These are phyloP conservation scores for Alternaria consortialis DNA, from an alignment of 2,329 filamentous ascomycete genomes.

Conservation along the genomic window DNA sequence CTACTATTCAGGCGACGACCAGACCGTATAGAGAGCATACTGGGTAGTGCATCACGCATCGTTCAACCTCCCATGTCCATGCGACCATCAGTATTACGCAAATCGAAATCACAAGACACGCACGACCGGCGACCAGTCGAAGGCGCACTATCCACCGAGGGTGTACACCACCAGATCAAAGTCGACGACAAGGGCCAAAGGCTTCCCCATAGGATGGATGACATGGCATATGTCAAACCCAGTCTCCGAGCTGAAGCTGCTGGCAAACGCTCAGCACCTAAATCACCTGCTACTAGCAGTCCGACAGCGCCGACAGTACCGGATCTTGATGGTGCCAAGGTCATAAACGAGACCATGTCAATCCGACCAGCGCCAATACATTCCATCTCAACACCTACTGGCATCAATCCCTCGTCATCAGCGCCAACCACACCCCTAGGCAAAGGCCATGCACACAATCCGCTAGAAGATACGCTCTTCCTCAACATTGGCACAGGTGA, in stretches of 20 bases:
- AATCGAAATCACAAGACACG: slow-evolving; percentile 61
- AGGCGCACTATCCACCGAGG: slow-evolving; percentile 61
- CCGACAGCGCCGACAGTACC: slow-evolving; percentile 29
- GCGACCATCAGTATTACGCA: slow-evolving; percentile 52
- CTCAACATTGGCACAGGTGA: slow-evolving; percentile 78
- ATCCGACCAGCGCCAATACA: slow-evolving; percentile 40
- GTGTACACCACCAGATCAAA: slow-evolving; percentile 60
- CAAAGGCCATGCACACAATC: slow-evolving; percentile 70
- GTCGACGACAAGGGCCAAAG: slow-evolving; percentile 43
- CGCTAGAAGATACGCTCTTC: slow-evolving; percentile 71
- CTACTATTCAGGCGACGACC: slow-evolving; percentile 69
- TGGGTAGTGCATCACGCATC: slow-evolving; percentile 66
- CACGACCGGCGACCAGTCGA: slow-evolving; percentile 62
- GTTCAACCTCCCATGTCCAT: slow-evolving; percentile 67
- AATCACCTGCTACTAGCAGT: slow-evolving; percentile 24
- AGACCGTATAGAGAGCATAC: slow-evolving; percentile 65
- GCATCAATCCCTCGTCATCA: slow-evolving; percentile 18
- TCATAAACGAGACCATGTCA: slow-evolving; percentile 44
- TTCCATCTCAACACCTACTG: slow-evolving; percentile 29
- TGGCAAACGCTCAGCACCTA: slow-evolving; percentile 14
- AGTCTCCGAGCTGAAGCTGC: slow-evolving; percentile 21
- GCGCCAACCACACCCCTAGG: slow-evolving; percentile 44
- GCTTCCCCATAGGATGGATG: slow-evolving; percentile 30
- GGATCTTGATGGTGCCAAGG: slow-evolving; percentile 33
- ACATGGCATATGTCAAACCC: slow-evolving; percentile 31